A percentile compares a stretch with the other conserved stretches of the same genome.
Evolutionary conservation across 192 early-diverging fungal species (phyloP).

Genomic region (Spinellus fusiger): DNA sequence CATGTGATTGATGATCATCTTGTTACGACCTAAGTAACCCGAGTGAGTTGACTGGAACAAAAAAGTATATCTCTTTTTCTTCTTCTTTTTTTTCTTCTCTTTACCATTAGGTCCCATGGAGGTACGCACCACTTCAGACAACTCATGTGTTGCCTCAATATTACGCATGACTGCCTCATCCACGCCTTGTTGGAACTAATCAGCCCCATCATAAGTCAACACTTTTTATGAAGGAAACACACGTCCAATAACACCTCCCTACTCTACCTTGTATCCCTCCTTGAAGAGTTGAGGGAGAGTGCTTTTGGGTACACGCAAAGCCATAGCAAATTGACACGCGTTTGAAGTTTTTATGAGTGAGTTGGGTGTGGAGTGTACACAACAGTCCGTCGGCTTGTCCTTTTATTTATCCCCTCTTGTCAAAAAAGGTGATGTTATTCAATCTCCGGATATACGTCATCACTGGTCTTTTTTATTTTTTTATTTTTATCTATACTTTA

Average conservation of each 20-base stretch:
- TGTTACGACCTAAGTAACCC: conserved; percentile 74
- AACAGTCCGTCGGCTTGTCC: too few relatives aligned
- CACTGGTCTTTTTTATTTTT: too few relatives aligned
- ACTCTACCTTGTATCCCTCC: conserved; percentile 84
- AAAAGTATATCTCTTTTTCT: neutral
- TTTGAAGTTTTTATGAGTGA: neutral
- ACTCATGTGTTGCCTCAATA: conserved; percentile 90
- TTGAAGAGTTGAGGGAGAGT: conserved; percentile 84
- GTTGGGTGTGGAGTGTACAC: too few relatives aligned
- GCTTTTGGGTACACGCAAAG: conserved; percentile 82
- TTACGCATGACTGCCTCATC: conserved; percentile 95
- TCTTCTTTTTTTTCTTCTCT: neutral
- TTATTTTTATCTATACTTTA: neutral
- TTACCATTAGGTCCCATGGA: conserved; percentile 95
- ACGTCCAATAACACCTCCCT: neutral
- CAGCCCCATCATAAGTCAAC: neutral
- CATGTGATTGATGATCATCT: conserved; percentile 98
- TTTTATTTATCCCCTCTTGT: too few relatives aligned
- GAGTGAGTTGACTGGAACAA: neutral
- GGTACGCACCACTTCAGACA: conserved; percentile 88
- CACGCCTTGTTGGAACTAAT: conserved; percentile 85
- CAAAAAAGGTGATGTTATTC: too few relatives aligned
- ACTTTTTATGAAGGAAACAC: neutral
- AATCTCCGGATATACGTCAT: too few relatives aligned
- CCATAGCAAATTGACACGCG: conserved; percentile 52